phyloP scores from a whole-genome alignment of 2,329 filamentous ascomycete genomes.

The Curvularia spicifera region DNA sequence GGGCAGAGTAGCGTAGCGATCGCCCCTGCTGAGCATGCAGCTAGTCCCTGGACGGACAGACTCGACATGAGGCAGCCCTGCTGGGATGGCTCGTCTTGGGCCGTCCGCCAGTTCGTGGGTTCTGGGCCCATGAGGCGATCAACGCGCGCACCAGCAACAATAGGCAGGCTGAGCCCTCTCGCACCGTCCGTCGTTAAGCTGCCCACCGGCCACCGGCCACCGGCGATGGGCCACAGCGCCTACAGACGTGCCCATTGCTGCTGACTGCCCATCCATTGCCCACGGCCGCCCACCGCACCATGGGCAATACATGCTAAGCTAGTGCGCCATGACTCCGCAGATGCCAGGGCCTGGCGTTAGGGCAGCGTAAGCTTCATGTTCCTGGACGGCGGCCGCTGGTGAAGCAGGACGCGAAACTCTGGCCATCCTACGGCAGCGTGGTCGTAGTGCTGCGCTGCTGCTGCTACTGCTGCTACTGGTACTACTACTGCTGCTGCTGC shows the following conservation, averaged over 20 bases:
- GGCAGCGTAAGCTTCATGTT: conserved; percentile 37
- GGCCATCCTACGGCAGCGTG: conserved; percentile 18
- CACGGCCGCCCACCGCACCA: conserved; percentile 36
- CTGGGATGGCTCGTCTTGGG: conserved; percentile 39
- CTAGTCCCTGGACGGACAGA: conserved; percentile 28
- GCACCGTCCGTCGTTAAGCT: no score
- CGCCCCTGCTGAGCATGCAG: conserved; percentile 35
- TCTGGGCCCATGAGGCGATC: conserved; percentile 49
- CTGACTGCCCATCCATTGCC: conserved; percentile 6
- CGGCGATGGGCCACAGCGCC: neutral
- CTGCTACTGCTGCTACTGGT: neutral
- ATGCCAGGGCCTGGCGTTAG: conserved; percentile 27
- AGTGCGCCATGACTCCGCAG: conserved; percentile 30
- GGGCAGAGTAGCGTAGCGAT: conserved; percentile 39
- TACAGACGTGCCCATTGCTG: neutral
- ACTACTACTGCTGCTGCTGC: neutral
- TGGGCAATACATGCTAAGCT: conserved; percentile 23
- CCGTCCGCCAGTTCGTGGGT: conserved; percentile 36
- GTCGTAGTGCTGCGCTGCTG: conserved; percentile 1
- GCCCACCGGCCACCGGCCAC: neutral
- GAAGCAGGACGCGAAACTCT: conserved; percentile 31
- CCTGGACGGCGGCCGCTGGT: conserved; percentile 39
- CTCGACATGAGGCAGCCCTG: conserved; percentile 37
- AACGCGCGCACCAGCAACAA: conserved; percentile 26
- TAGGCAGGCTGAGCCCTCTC: neutral